Evolutionary conservation across 2,329 filamentous ascomycete species (phyloP).

Genomic region (Colletotrichum viniferum): DNA sequence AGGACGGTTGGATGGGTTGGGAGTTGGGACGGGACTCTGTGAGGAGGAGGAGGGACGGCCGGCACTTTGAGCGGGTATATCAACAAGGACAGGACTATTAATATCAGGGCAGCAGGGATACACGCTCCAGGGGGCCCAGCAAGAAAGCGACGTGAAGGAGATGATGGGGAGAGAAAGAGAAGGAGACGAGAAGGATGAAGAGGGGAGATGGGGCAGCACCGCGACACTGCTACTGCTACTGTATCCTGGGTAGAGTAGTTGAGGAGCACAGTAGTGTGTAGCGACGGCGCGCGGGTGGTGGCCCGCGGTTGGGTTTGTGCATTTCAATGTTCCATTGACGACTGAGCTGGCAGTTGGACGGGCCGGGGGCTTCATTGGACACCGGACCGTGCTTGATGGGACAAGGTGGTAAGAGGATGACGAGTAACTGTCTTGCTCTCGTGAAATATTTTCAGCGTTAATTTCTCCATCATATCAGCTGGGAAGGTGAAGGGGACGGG

Average conservation of each 20-base stretch:
- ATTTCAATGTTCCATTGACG: not conserved
- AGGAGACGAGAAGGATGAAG: not conserved
- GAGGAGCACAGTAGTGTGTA: not conserved
- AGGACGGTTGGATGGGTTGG: not conserved
- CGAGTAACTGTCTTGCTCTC: not conserved
- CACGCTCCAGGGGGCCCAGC: not conserved
- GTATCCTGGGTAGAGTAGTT: not conserved
- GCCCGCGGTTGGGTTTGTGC: conserved; percentile 9
- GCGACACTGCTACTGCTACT: not conserved
- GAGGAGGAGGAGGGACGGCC: not conserved
- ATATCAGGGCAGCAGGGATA: conserved; percentile 11
- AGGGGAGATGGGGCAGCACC: not conserved
- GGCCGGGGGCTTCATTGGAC: not conserved
- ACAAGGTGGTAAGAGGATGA: not conserved
- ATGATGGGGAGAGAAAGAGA: not conserved
- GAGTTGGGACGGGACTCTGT: not conserved
- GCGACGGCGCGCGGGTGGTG: conserved; percentile 9
- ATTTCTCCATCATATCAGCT: conserved; percentile 3
- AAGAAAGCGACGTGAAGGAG: not conserved
- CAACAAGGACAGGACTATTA: conserved; percentile 4
- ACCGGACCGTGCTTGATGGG: not conserved
- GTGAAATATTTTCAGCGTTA: not conserved
- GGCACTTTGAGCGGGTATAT: conserved; percentile 20
- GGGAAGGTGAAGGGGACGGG: not conserved
- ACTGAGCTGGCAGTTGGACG: conserved; percentile 10